phyloP scores from a whole-genome alignment of 1,284 basidiomycete genomes.

The Sporisorium graminicola region DNA sequence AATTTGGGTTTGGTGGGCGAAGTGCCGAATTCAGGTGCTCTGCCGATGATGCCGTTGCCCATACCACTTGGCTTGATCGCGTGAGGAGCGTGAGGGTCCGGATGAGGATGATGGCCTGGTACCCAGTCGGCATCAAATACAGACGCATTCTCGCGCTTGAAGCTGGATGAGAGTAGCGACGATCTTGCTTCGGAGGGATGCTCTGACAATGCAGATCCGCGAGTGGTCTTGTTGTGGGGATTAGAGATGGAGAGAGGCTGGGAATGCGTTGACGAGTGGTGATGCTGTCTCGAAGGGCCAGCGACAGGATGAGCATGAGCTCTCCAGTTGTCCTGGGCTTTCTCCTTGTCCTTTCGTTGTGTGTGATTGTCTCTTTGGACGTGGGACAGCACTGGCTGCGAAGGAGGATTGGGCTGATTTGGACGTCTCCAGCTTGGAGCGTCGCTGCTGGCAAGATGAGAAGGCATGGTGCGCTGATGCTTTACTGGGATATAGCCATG shows the following conservation, averaged over 20 bases:
- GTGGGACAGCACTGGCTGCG: conserved; percentile 18
- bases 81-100: conserved; percentile 22
- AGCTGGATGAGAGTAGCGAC: conserved; percentile 39
- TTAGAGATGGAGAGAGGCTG: conserved; percentile 27
- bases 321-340: conserved; percentile 34
- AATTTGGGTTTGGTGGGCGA: conserved; percentile 28
- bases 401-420: conserved; percentile 2
- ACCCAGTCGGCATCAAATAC: conserved; percentile 24
- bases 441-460: conserved; percentile 21
- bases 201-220: neutral
- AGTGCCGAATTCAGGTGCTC: conserved; percentile 41
- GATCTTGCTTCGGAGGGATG: conserved; percentile 1
- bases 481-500: neutral
- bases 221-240: neutral
- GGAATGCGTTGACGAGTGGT: conserved; percentile 3
- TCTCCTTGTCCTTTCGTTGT: conserved; percentile 21
- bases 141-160: conserved; percentile 19
- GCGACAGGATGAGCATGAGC: conserved; percentile 36
- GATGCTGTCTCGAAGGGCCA: conserved; percentile 2
- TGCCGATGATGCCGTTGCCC: conserved; percentile 43
- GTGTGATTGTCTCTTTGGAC: conserved; percentile 19
- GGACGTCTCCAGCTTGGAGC: conserved; percentile 42
- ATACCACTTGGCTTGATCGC: conserved; percentile 47
- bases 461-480: conserved; percentile 18
- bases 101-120: conserved; percentile 35